Base-by-base conservation (phyloP, 2,329 filamentous ascomycete genomes). In the Sporothrix globosa region DNA sequence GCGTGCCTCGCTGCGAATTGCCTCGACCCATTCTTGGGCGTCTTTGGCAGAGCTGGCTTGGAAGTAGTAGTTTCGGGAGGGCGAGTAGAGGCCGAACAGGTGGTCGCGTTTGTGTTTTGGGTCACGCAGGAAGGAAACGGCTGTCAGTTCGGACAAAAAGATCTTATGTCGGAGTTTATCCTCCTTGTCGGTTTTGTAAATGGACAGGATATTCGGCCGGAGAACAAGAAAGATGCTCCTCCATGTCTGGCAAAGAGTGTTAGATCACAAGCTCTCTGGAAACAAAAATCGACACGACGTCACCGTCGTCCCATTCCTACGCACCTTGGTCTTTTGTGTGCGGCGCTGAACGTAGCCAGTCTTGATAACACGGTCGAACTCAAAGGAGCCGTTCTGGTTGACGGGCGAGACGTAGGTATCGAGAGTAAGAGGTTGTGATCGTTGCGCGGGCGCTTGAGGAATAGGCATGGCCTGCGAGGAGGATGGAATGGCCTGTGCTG, bases 351-450 rank as follows among this genome's bases (percentile, higher is more conserved):
- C 89, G 75, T 91, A 91, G 71, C 95, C 94, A 70, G 91, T 89
- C 82, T 97, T 98, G 79, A 98, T 87, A 69, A 98, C 92, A 67
- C 93, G 90, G 80, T 99, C 96, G 77, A 96, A 97, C 77, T 96
- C 94, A 79, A 97, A 99, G 80, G 93, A 96, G 73, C 96, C 96
- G 80, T 97, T 94, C 80, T 97, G 91, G 78, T 95, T 97, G 74
- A 98, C 93, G 4, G 93, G 92, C 41, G 92, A 96, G 48, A 67
- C 48, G 77, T 93, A 89, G 19, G 89, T 85, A 74, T 91, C 88
- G 56, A 90, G 78, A 34, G 82, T 83, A 34, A 88, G 80, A 75
- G 87, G 84, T 69, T 73, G 78, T 70, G 76, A 78, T 39, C 77
- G 77, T 56, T 76, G 76, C 19, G 78, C 72, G 21, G 76, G 75